Conservation (phyloP, 139 green algal species). For the Chlamydomonas incerta region DNA sequence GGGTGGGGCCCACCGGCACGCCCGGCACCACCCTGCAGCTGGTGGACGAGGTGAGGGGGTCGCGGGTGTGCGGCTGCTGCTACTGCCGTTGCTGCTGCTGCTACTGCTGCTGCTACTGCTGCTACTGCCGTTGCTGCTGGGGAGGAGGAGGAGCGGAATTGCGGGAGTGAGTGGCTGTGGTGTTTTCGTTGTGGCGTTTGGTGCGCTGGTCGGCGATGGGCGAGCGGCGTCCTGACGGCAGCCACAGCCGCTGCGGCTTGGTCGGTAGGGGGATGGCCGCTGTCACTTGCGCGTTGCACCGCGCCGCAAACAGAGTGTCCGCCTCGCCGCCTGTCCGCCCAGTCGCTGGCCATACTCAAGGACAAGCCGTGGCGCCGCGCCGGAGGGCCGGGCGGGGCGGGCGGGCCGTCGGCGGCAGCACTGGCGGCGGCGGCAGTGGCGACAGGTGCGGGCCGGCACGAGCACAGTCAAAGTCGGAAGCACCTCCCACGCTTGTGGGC, state of each 20-base stretch:
- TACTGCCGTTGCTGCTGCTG: too few species aligned
- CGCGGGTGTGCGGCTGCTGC: too few species aligned
- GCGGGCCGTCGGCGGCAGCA: neutral
- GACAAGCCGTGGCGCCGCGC: neutral
- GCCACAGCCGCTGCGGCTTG: too few species aligned
- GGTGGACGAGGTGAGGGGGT: constrained; percentile 31
- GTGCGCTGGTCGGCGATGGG: too few species aligned
- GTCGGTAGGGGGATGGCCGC: neutral
- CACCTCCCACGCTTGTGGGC: neutral
- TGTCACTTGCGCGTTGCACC: too few species aligned
- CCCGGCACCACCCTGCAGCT: neutral
- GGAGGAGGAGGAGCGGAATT: too few species aligned
- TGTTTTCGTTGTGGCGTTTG: too few species aligned
- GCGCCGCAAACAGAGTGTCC: neutral
- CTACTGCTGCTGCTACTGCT: too few species aligned
- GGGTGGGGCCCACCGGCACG: neutral
- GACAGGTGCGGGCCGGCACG: neutral
- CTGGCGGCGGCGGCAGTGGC: constrained; percentile 38
- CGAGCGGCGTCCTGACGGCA: too few species aligned
- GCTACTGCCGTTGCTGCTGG: too few species aligned
- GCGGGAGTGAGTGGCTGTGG: too few species aligned
- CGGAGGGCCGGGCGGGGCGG: neutral
- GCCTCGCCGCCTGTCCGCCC: neutral
- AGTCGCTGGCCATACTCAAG: constrained; percentile 10
- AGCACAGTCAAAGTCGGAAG: too few species aligned